Percentiles rank a stretch among this genome's conserved stretches.
phyloP scores from a whole-genome alignment of 257 asterid genomes.

The Primulina huaijiensis region DNA sequence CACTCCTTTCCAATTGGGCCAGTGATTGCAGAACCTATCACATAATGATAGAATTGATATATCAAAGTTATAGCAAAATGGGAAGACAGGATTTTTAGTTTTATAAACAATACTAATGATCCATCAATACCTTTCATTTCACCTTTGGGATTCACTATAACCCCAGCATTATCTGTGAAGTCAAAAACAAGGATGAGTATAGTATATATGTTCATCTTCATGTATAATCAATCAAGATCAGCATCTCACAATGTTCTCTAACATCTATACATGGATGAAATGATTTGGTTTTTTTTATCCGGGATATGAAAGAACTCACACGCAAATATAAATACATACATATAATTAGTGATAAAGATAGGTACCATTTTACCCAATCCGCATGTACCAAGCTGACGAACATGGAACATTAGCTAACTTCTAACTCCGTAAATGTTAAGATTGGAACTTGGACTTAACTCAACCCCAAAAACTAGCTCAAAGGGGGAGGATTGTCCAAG shows the following conservation, averaged over 20 bases:
- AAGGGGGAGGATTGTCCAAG: too few species aligned
- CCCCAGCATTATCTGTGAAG: conserved; percentile 64
- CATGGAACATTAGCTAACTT: not conserved
- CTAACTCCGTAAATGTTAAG: too few species aligned
- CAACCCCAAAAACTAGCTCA: too few species aligned
- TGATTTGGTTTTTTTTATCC: too few species aligned
- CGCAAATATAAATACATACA: too few species aligned
- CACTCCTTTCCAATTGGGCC: conserved; percentile 75
- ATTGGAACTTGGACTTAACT: too few species aligned
- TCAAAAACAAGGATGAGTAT: not conserved
- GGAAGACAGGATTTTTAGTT: too few species aligned
- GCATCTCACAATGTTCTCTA: not conserved
- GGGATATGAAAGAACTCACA: too few species aligned
- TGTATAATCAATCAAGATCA: too few species aligned
- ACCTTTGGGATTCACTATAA: conserved; percentile 65
- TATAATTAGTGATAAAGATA: too few species aligned
- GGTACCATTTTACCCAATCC: too few species aligned
- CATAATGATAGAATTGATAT: not conserved
- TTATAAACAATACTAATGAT: not conserved
- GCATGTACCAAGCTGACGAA: too few species aligned
- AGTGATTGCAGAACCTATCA: conserved; percentile 63
- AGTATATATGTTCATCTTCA: not conserved
- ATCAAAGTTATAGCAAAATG: not conserved
- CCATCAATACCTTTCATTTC: conserved; percentile 56
- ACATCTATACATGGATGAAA: not conserved